These are phyloP conservation scores for Populus hybrid DNA, from an alignment of 441 rosid genomes.

Conservation along the genomic window DNA sequence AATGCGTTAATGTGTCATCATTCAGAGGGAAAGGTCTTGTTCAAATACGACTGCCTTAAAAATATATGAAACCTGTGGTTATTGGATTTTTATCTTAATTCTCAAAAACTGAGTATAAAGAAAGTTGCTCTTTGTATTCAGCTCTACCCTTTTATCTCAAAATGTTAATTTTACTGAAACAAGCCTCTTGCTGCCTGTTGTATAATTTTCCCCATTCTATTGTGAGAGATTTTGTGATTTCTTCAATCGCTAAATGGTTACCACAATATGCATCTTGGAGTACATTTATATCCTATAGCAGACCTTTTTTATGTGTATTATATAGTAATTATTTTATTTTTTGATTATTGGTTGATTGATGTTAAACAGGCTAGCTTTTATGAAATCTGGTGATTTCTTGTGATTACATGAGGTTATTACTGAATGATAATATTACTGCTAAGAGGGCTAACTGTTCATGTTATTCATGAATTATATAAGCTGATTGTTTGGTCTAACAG, in stretches of 20 bases:
- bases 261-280: background rate
- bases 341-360: background rate
- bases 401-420: background rate
- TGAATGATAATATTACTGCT: background rate
- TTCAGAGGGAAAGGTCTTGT: background rate
- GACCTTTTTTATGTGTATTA: background rate
- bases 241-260: background rate
- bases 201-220: background rate
- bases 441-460: background rate
- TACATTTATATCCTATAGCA: background rate
- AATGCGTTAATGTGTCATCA: background rate
- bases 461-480: background rate
- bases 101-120: background rate
- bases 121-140: background rate
- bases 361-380: background rate
- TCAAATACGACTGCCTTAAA: background rate
- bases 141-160: background rate
- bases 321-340: background rate
- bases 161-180: background rate
- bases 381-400: background rate
- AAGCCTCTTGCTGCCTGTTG: background rate
- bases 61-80: background rate
- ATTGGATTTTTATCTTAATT: background rate
- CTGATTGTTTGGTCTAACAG: constrained; percentile 32
- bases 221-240: background rate